These are phyloP conservation scores for Ichthyophthirius multifiliis DNA, from an alignment of 169 alveolate species.

Conservation along the genomic window DNA sequence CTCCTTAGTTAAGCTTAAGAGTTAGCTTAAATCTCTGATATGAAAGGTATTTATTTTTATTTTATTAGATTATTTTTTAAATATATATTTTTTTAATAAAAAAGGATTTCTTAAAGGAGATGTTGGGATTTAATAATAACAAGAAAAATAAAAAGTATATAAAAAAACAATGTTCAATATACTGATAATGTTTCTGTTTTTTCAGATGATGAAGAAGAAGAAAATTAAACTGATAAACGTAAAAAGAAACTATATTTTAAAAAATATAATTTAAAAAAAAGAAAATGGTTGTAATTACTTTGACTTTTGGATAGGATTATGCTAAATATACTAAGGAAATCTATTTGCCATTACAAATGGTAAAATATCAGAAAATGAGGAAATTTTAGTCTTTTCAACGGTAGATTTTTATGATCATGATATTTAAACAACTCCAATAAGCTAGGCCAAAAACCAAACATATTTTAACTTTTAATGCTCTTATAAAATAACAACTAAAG, in stretches of 20 bases:
- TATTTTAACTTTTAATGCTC: neutral
- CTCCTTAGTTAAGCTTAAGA: neutral
- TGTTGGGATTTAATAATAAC: neutral
- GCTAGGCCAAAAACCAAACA: neutral
- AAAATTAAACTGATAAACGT: neutral
- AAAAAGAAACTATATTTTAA: neutral
- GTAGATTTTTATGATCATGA: conserved; percentile 10
- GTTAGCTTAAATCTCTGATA: neutral
- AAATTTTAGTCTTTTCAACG: neutral
- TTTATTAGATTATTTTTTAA: neutral
- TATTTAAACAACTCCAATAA: neutral
- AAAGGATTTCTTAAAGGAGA: neutral
- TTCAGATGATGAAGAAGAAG: conserved; percentile 8
- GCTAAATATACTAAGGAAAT: neutral
- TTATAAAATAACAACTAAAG: neutral
- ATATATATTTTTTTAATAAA: neutral
- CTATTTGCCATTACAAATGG: neutral
- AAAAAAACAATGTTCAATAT: neutral
- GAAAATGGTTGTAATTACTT: neutral
- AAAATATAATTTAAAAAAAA: neutral
- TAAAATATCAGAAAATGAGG: neutral
- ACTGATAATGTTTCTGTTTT: conserved; percentile 2
- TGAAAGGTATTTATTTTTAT: neutral
- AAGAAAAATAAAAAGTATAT: neutral
- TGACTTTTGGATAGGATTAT: neutral